These are phyloP conservation scores for Paraglomus brasilianum DNA, from an alignment of 192 early-diverging fungal species.

Conservation along the genomic window DNA sequence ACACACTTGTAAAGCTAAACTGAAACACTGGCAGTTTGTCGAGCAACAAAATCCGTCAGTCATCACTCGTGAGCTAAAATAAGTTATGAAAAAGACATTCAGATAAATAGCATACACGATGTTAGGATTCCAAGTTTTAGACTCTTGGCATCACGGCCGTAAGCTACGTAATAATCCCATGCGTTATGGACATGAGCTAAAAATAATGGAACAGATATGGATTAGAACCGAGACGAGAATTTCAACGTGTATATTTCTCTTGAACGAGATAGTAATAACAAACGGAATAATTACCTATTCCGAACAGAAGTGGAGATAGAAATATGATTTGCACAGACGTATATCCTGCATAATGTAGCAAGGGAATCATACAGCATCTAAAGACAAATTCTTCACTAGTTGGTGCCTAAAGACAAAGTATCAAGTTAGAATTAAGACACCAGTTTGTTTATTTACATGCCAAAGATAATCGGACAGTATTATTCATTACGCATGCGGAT, in stretches of 20 bases:
- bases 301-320: constrained; percentile 67
- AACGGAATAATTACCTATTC: constrained; percentile 66
- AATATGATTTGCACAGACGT: constrained; percentile 46
- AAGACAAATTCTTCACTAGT: constrained; percentile 75
- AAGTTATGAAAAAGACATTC: neutral
- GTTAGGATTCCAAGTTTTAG: constrained; percentile 39
- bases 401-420: constrained; percentile 54
- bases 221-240: too few species aligned
- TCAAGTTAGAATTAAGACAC: neutral
- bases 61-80: too few species aligned
- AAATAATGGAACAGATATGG: too few species aligned
- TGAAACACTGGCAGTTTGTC: constrained; percentile 49
- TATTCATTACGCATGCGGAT: neutral
- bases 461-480: neutral
- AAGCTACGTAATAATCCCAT: constrained; percentile 51
- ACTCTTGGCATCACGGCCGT: constrained; percentile 39
- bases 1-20: constrained; percentile 71
- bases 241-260: too few species aligned
- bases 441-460: neutral
- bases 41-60: too few species aligned
- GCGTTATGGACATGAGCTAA: constrained; percentile 58
- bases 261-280: too few species aligned
- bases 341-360: constrained; percentile 45
- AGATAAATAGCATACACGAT: constrained; percentile 29
- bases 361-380: constrained; percentile 63